These are phyloP conservation scores for Ceratocystiopsis minuta DNA, from an alignment of 2,329 filamentous ascomycete genomes.

Conservation along the genomic window DNA sequence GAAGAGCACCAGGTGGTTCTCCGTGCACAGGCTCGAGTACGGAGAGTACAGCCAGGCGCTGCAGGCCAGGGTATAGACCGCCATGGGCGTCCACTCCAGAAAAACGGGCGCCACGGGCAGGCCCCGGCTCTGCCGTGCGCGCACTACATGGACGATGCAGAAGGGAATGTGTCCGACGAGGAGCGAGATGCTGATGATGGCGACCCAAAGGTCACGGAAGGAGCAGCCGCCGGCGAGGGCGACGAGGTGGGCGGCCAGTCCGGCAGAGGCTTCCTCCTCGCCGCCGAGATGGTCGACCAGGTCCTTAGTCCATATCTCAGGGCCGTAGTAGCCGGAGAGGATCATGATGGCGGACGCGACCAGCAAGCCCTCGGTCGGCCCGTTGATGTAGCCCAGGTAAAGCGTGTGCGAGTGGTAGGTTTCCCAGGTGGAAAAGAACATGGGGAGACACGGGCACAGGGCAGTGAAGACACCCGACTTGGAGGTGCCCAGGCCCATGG, in stretches of 20 bases:
- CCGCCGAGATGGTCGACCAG: slow-evolving; percentile 51
- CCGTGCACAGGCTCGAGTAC: slow-evolving; percentile 58
- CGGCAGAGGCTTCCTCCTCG: slow-evolving; percentile 11
- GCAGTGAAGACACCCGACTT: slow-evolving; percentile 81
- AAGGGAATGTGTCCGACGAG: slow-evolving; percentile 65
- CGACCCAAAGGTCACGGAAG: slow-evolving; percentile 80
- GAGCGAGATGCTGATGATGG: slow-evolving; percentile 46
- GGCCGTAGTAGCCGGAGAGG: slow-evolving; percentile 72
- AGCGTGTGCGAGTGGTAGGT: slow-evolving; percentile 97
- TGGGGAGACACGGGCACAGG: slow-evolving; percentile 76
- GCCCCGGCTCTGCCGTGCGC: slow-evolving; percentile 52
- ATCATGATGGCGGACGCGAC: slow-evolving; percentile 78
- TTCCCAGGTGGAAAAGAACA: slow-evolving; percentile 99
- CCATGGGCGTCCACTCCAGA: slow-evolving; percentile 84
- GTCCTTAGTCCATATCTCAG: slow-evolving; percentile 66
- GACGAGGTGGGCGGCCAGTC: slow-evolving; percentile 29
- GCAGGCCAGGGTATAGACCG: slow-evolving; percentile 58
- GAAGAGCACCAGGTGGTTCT: slow-evolving; percentile 83
- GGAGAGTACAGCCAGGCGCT: slow-evolving; percentile 80
- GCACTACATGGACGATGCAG: slow-evolving; percentile 71
- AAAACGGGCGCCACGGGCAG: slow-evolving; percentile 69
- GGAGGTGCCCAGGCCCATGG: slow-evolving; percentile 77
- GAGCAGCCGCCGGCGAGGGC: slow-evolving; percentile 49
- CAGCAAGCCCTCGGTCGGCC: slow-evolving; percentile 85
- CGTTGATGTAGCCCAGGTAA: slow-evolving; percentile 92